Evolutionary conservation across 2,329 filamentous ascomycete species (phyloP).

Genomic region (Talaromyces sp.): DNA sequence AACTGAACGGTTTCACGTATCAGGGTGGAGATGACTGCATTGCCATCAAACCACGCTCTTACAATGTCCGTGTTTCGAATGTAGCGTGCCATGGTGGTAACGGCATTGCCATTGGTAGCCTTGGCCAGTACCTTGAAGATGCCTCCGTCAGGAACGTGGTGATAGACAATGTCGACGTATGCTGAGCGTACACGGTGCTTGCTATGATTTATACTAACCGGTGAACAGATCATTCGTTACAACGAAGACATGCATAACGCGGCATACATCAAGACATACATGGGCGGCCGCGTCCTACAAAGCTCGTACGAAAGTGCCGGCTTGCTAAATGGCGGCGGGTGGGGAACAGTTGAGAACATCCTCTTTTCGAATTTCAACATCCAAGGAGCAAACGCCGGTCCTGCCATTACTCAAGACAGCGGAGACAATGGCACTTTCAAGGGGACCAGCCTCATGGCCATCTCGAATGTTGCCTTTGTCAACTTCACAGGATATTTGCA

Average conservation of each 20-base stretch:
- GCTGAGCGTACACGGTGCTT: neutral
- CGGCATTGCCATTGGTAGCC: slow-evolving; percentile 51
- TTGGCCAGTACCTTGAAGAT: slow-evolving; percentile 58
- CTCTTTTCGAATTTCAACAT: slow-evolving; percentile 54
- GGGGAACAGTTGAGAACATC: slow-evolving; percentile 54
- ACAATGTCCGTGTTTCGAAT: slow-evolving; percentile 57
- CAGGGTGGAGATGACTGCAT: slow-evolving; percentile 63
- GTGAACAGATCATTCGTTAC: slow-evolving; percentile 40
- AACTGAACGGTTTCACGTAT: slow-evolving; percentile 52
- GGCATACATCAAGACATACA: slow-evolving; percentile 59
- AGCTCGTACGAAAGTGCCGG: slow-evolving; percentile 51
- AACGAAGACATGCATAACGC: slow-evolving; percentile 51
- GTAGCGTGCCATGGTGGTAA: slow-evolving; percentile 56
- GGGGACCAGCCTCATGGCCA: slow-evolving; percentile 53
- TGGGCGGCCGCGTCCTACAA: slow-evolving; percentile 50
- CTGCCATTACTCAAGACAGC: slow-evolving; percentile 49
- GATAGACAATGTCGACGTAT: slow-evolving; percentile 45
- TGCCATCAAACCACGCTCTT: slow-evolving; percentile 61
- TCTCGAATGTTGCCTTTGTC: slow-evolving; percentile 51
- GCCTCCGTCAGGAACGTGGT: slow-evolving; percentile 52
- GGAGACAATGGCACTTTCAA: slow-evolving; percentile 51
- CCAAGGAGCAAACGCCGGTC: slow-evolving; percentile 46
- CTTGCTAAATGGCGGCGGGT: slow-evolving; percentile 53
- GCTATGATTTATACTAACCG: neutral
- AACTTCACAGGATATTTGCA: slow-evolving; percentile 53